phyloP scores from a whole-genome alignment of 2,329 filamentous ascomycete genomes.

The Hypoxylon sp. region DNA sequence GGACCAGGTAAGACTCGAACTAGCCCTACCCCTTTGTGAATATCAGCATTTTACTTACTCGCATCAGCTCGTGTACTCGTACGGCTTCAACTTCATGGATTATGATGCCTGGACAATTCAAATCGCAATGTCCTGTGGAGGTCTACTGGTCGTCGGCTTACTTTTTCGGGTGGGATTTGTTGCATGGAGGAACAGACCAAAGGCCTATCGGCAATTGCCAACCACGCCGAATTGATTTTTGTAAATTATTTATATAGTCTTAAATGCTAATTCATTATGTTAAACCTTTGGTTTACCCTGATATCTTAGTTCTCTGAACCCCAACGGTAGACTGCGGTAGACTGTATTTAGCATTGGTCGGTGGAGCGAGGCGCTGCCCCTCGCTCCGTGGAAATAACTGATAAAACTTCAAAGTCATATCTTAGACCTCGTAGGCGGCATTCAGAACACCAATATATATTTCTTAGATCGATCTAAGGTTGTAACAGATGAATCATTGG shows the following conservation, averaged over 20 bases:
- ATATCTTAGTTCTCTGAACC: not conserved
- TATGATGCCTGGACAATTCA: conserved; percentile 10
- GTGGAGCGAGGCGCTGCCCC: not conserved
- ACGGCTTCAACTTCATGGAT: conserved; percentile 14
- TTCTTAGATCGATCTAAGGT: not conserved
- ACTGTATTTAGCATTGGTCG: not conserved
- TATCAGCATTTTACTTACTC: conserved; percentile 15
- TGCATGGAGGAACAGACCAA: conserved; percentile 36
- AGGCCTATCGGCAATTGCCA: conserved; percentile 29
- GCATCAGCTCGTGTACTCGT: conserved; percentile 10
- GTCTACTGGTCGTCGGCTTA: conserved; percentile 23
- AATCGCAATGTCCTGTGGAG: conserved; percentile 20
- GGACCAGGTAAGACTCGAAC: conserved; percentile 32
- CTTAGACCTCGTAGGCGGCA: not conserved
- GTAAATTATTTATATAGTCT: not conserved
- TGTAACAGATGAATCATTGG: not conserved
- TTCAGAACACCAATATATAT: not conserved
- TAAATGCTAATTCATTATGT: conserved; percentile 22
- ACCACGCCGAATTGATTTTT: conserved; percentile 27
- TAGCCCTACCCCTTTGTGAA: not conserved
- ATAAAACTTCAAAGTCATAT: not conserved
- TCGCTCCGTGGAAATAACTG: not conserved
- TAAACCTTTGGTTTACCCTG: not conserved
- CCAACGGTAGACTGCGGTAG: not conserved
- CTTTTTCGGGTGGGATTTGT: conserved; percentile 22